Evolutionary conservation across 108 stramenopile genomes (phyloP).

Genomic region (Stephanodiscus triporus): DNA sequence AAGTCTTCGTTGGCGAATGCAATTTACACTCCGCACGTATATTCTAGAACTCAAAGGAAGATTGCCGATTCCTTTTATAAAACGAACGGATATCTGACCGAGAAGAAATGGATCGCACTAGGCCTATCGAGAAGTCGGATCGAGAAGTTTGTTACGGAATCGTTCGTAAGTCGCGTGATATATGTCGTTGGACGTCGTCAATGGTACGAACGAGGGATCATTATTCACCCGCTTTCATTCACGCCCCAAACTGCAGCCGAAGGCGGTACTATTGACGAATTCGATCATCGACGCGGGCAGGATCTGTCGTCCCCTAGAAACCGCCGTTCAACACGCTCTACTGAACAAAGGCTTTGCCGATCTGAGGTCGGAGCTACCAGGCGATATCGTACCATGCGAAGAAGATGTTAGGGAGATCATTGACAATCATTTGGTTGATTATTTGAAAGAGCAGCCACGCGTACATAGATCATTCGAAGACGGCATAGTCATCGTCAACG

Average conservation of each 20-base stretch:
- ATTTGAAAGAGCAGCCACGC: constrained; percentile 6
- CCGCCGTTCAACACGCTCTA: constrained; percentile 22
- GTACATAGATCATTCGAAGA: constrained; percentile 13
- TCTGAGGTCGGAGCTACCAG: constrained; percentile 32
- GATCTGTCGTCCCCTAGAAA: constrained; percentile 36
- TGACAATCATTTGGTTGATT: background rate
- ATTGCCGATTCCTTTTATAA: constrained; percentile 25
- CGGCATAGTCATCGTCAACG: constrained; percentile 12
- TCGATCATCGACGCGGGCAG: constrained; percentile 27
- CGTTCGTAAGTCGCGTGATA: constrained; percentile 38
- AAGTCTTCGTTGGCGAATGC: constrained; percentile 12
- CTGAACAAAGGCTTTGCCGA: constrained; percentile 31
- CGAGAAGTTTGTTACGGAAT: constrained; percentile 33
- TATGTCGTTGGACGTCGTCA: background rate
- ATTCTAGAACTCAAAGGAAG: constrained; percentile 23
- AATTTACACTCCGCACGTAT: constrained; percentile 32
- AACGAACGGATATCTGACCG: constrained; percentile 29
- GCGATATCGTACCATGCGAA: constrained; percentile 23
- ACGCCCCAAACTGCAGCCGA: constrained; percentile 10
- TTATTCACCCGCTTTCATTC: background rate
- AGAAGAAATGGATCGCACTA: constrained; percentile 24
- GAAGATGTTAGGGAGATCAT: constrained; percentile 30
- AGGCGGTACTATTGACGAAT: constrained; percentile 15
- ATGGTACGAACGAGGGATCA: background rate
- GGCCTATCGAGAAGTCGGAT: constrained; percentile 24